Evolutionary conservation across 441 rosid species (phyloP), one percentile per base, ranked within the genome.

Genomic region (Omphalea diandra): DNA sequence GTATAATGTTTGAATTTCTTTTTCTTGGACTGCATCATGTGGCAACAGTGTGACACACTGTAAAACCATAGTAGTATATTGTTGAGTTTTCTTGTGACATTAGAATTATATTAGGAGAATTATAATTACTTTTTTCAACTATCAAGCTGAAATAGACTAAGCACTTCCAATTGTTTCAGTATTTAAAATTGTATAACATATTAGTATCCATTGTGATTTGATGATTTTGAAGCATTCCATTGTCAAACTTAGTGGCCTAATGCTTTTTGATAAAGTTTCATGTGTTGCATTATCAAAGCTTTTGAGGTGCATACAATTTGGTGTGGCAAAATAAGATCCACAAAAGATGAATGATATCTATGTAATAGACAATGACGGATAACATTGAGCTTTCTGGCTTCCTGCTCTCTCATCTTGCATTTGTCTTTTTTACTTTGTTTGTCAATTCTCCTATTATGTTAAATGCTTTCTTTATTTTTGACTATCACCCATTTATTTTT

Each of bases 401-500:
- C 35, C 12, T 31, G 31, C 49, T 60, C 24, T 24, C 49, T 8
- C n/a, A 71, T n/a, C 57, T 20, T 57, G 65, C 54, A 15, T 54
- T 69, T 63, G 32, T 29, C 54, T 12, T 59, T 67, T 65, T 65
- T 65, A n/a, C n/a, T 17, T 53, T 67, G 22, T 59, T 17, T 43
- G 35, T 47, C 53, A 18, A n/a, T 15, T 71, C 36, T 65, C 35
- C 12, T 67, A 4, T 3, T 46, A 18, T 49, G 31, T 56, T 61
- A 33, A 62, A 53, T 60, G 38, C 22, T 54, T 33, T 53, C 52
- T 63, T n/a, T 70, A 69, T 61, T 75, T 60, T 77, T 58, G 70
- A 33, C 74, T 36, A 29, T 74, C 62, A n/a, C 43, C 81, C 49
- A 44, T 69, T 72, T 36, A 67, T 55, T 66, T 75, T 71, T 73